These are phyloP conservation scores for Entomortierella beljakovae DNA, from an alignment of 192 early-diverging fungal genomes.

Conservation along the genomic window DNA sequence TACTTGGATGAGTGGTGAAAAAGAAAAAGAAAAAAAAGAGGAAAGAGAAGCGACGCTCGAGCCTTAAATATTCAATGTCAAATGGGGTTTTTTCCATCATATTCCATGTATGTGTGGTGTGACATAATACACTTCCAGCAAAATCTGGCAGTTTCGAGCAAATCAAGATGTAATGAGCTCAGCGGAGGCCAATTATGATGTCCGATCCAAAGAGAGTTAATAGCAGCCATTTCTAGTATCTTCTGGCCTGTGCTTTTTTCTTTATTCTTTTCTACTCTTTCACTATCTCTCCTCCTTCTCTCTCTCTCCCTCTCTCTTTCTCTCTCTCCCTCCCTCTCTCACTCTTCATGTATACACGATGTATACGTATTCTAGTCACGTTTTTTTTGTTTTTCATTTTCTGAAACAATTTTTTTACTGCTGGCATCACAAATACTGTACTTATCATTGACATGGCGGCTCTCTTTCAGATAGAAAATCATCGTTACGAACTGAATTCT, in stretches of 20 bases:
- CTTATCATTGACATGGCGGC: too few species aligned
- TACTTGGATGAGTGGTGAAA: not conserved
- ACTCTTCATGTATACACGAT: too few species aligned
- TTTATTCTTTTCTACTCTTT: not conserved
- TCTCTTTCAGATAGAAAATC: too few species aligned
- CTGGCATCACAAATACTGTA: too few species aligned
- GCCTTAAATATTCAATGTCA: not conserved
- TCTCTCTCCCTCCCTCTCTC: not conserved
- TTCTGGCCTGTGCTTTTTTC: not conserved
- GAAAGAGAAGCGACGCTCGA: constrained; percentile 1
- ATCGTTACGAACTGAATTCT: too few species aligned
- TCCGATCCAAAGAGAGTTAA: not conserved
- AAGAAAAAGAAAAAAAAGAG: constrained; percentile 1
- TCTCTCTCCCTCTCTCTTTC: constrained; percentile 8
- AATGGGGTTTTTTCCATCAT: not conserved
- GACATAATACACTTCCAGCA: constrained; percentile 6
- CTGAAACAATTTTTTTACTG: too few species aligned
- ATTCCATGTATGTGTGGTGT: not conserved
- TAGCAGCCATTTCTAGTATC: not conserved
- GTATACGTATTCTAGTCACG: too few species aligned
- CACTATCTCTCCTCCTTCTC: not conserved
- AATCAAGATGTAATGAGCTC: not conserved
- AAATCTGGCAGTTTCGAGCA: not conserved
- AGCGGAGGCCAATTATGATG: not conserved
- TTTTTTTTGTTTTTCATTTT: too few species aligned